Conservation (phyloP, 305 asterid genomes). For the Plantago lanceolata region DNA sequence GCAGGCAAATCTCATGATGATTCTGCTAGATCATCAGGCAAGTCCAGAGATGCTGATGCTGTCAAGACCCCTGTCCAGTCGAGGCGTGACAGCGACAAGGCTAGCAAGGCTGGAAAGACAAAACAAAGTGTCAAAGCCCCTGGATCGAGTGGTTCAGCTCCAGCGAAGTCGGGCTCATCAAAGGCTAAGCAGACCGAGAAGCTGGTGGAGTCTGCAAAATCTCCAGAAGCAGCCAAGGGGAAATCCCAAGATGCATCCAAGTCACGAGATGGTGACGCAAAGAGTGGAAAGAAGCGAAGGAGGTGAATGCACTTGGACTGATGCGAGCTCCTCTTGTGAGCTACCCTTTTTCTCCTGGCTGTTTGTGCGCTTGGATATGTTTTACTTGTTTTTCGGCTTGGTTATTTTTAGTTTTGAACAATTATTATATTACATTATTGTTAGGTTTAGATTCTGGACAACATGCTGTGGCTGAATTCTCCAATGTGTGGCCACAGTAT, state of each 20-base stretch:
- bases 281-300: conserved; percentile 57
- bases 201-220: conserved; percentile 29
- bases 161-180: conserved; percentile 42
- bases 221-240: conserved; percentile 42
- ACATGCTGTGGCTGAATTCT: no score
- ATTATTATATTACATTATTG: neutral
- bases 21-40: conserved; percentile 43
- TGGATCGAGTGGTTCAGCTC: conserved; percentile 28
- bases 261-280: conserved; percentile 45
- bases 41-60: conserved; percentile 53
- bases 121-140: conserved; percentile 36
- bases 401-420: neutral
- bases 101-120: conserved; percentile 49
- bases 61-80: conserved; percentile 44
- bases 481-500: no score
- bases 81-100: conserved; percentile 41
- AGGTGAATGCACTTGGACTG: conserved; percentile 29
- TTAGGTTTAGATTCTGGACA: neutral
- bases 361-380: conserved; percentile 13
- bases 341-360: neutral
- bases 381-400: conserved; percentile 19
- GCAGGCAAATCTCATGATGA: conserved; percentile 43
- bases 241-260: conserved; percentile 40
- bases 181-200: conserved; percentile 53
- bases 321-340: conserved; percentile 10